These are phyloP conservation scores for Candida ficus DNA, from an alignment of 805 yeast species.

Conservation along the genomic window DNA sequence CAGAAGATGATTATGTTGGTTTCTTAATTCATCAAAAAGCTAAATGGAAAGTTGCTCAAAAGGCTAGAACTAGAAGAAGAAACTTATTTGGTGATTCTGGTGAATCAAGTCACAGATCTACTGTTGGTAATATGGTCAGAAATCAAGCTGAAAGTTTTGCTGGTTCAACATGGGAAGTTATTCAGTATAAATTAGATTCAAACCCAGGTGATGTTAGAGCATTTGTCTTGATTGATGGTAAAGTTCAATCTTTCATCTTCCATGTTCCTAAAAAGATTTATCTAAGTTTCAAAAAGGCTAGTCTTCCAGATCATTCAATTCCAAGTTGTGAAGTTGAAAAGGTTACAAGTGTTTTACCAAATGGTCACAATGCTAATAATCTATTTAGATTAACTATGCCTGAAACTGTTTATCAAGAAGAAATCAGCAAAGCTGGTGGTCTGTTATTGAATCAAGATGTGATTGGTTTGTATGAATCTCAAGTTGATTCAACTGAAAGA, in stretches of 20 bases:
- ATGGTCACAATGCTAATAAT: conserved; percentile 47
- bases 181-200: conserved; percentile 59
- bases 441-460: conserved; percentile 57
- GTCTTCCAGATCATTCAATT: conserved; percentile 37
- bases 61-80: conserved; percentile 64
- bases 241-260: conserved; percentile 67
- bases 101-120: conserved; percentile 47
- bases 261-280: conserved; percentile 71
- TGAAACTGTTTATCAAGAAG: conserved; percentile 54
- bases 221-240: conserved; percentile 59
- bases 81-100: conserved; percentile 71
- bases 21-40: conserved; percentile 73
- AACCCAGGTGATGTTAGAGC: conserved; percentile 77
- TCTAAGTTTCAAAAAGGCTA: conserved; percentile 53
- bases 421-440: conserved; percentile 52
- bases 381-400: conserved; percentile 66
- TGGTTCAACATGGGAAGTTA: conserved; percentile 78
- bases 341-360: conserved; percentile 63
- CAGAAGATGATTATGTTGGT: conserved; percentile 58
- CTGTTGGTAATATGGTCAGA: conserved; percentile 65
- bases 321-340: conserved; percentile 52
- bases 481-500: conserved; percentile 61
- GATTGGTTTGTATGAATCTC: conserved; percentile 71
- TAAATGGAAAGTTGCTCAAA: conserved; percentile 82
- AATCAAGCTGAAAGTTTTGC: conserved; percentile 77